These are phyloP conservation scores for Thoreauomyces humboldtii DNA, from an alignment of 192 early-diverging fungal species.

Conservation along the genomic window DNA sequence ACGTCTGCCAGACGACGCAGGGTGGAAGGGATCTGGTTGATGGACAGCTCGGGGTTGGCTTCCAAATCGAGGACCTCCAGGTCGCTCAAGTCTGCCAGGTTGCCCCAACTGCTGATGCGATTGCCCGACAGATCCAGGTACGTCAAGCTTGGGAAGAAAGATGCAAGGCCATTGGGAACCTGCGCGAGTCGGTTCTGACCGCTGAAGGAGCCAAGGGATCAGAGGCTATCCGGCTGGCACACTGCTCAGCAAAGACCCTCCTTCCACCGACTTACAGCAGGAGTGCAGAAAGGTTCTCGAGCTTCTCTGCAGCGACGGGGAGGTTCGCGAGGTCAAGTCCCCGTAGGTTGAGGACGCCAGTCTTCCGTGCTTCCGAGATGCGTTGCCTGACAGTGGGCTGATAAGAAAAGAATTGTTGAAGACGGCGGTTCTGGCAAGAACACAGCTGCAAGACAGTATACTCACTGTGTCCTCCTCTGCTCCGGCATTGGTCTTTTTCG, in stretches of 20 bases:
- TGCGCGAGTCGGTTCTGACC: slow-evolving; percentile 38
- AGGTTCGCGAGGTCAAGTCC: slow-evolving; percentile 29
- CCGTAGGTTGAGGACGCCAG: slow-evolving; percentile 41
- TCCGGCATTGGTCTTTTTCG: slow-evolving; percentile 18
- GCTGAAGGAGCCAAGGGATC: slow-evolving; percentile 15
- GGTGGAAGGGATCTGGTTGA: slow-evolving; percentile 22
- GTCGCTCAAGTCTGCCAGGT: slow-evolving; percentile 33
- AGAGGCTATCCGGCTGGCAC: not conserved
- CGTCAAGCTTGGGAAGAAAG: slow-evolving; percentile 35
- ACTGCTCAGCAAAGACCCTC: no score
- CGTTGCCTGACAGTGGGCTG: slow-evolving; percentile 43
- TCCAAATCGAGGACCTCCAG: slow-evolving; percentile 47
- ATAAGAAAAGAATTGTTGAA: no score
- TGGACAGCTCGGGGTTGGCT: slow-evolving; percentile 30
- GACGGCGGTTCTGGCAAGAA: no score
- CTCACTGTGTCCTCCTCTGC: slow-evolving; percentile 31
- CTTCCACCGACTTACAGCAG: slow-evolving; percentile 35
- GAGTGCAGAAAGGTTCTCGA: slow-evolving; percentile 30
- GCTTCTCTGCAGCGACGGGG: slow-evolving; percentile 37
- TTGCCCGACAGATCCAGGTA: slow-evolving; percentile 45
- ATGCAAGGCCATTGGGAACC: slow-evolving; percentile 34
- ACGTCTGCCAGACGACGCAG: slow-evolving; percentile 30
- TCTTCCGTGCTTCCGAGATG: slow-evolving; percentile 35
- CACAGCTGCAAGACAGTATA: no score
- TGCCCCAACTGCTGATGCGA: slow-evolving; percentile 23